Evolutionary conservation across 352 stramenopile species (phyloP).

Genomic region (Pythium insidiosum): DNA sequence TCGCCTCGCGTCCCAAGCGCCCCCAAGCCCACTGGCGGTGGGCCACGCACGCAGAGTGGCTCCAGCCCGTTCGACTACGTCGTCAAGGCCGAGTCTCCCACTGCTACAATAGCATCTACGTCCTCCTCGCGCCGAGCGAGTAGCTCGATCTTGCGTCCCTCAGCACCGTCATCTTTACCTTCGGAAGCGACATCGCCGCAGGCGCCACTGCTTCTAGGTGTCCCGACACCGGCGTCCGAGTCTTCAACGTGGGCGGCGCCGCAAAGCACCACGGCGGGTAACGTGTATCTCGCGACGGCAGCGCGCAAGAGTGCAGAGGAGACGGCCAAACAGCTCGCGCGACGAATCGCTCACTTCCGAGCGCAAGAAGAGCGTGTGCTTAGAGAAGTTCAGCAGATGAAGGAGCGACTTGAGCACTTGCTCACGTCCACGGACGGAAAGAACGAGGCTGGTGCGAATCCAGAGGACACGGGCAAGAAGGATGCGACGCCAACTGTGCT

Average conservation of each 20-base stretch:
- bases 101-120: too few species aligned
- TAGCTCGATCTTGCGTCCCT: too few species aligned
- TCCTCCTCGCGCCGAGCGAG: too few species aligned
- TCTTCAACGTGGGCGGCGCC: too few species aligned
- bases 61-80: conserved; percentile 7
- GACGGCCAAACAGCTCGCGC: conserved; percentile 30
- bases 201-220: background rate
- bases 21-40: background rate
- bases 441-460: background rate
- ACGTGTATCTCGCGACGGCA: conserved; percentile 34
- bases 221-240: background rate
- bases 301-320: conserved; percentile 50
- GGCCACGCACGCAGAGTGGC: background rate
- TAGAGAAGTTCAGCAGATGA: conserved; percentile 38
- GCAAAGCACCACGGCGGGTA: background rate
- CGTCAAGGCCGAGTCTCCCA: too few species aligned
- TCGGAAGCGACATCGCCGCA: background rate
- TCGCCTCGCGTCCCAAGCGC: conserved; percentile 5
- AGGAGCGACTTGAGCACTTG: conserved; percentile 26
- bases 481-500: background rate
- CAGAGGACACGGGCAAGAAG: background rate
- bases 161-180: background rate
- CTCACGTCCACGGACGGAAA: background rate
- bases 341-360: conserved; percentile 44
- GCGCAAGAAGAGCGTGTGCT: conserved; percentile 45